Evolutionary conservation across 208 protist species (phyloP).

Genomic region (Wallacemonas sp.): DNA sequence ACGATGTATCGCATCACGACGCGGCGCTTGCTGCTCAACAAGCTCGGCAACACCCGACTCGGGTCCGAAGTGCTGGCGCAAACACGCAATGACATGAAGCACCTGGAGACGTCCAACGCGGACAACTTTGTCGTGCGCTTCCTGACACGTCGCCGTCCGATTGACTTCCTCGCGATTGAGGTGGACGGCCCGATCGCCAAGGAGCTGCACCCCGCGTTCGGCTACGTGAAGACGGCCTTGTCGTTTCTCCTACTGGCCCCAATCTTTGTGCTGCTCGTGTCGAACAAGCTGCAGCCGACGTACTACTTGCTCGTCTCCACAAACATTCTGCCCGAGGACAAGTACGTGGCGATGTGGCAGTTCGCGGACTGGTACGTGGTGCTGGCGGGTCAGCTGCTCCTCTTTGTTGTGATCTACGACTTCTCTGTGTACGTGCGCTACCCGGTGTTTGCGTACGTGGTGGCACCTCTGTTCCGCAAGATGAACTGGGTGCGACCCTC

Average conservation of each 20-base stretch:
- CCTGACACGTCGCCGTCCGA: constrained; percentile 60
- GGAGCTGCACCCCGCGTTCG: constrained; percentile 71
- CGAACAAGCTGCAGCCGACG: constrained; percentile 61
- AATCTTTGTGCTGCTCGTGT: constrained; percentile 49
- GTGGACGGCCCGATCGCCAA: constrained; percentile 65
- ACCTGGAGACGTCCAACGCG: constrained; percentile 39
- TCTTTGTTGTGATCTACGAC: constrained; percentile 76
- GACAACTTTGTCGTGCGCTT: constrained; percentile 66
- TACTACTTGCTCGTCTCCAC: constrained; percentile 76
- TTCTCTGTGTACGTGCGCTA: constrained; percentile 78
- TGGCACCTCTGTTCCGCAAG: constrained; percentile 68
- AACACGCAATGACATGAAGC: constrained; percentile 71
- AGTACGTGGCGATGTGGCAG: constrained; percentile 73
- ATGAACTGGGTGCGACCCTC: constrained; percentile 36
- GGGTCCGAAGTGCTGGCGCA: constrained; percentile 75
- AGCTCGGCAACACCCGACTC: constrained; percentile 68
- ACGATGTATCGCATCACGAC: constrained; percentile 47
- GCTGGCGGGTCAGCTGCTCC: constrained; percentile 55
- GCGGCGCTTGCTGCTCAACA: constrained; percentile 43
- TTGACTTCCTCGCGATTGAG: constrained; percentile 79
- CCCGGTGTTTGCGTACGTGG: constrained; percentile 62
- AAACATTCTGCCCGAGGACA: constrained; percentile 49
- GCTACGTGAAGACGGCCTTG: constrained; percentile 57
- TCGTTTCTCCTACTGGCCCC: constrained; percentile 52
- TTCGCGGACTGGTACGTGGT: constrained; percentile 62